A percentile compares a stretch with the other conserved stretches of the same genome.
Conservation (phyloP, 73 alveolate genomes). For the Paramecium caudatum region DNA sequence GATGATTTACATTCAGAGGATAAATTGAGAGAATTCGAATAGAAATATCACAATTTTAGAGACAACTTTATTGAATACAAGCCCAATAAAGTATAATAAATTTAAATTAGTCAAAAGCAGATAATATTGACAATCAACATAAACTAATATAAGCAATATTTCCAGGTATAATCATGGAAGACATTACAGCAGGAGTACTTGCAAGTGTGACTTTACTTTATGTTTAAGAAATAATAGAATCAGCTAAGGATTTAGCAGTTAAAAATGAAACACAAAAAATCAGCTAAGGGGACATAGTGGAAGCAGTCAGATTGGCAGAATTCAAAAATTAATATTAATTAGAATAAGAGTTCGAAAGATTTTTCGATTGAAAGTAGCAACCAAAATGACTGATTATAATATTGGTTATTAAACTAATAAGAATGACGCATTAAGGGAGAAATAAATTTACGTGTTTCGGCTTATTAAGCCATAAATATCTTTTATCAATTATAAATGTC, state of each 20-base stretch:
- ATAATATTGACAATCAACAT: slow-evolving; percentile 14
- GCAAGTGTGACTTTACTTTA: slow-evolving; percentile 30
- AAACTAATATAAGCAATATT: slow-evolving; percentile 12
- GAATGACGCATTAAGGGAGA: slow-evolving; percentile 39
- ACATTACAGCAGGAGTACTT: slow-evolving; percentile 14
- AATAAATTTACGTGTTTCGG: slow-evolving; percentile 52
- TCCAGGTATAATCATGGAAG: slow-evolving; percentile 51
- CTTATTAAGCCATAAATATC: slow-evolving; percentile 29
- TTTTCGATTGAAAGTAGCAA: slow-evolving; percentile 9
- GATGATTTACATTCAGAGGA: slow-evolving; percentile 19
- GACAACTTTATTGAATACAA: slow-evolving; percentile 41
- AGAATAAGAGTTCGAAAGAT: slow-evolving; percentile 13
- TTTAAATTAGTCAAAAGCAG: slow-evolving; percentile 3
- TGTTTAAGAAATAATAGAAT: slow-evolving; percentile 41
- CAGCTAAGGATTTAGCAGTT: slow-evolving; percentile 28
- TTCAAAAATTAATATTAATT: slow-evolving; percentile 16
- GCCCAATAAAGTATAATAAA: slow-evolving; percentile 33
- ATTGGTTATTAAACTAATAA: neutral
- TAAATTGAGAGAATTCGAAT: slow-evolving; percentile 43
- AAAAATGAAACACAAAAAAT: slow-evolving; percentile 5
- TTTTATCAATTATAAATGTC: slow-evolving; percentile 74
- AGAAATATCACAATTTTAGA: slow-evolving; percentile 47
- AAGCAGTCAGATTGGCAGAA: slow-evolving; percentile 45
- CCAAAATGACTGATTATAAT: too few relatives aligned
- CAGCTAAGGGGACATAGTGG: neutral